A percentile compares a stretch with the other conserved stretches of the same genome.
These are phyloP conservation scores for Magnaporthales sp. DNA, from an alignment of 2,329 filamentous ascomycete species.

Conservation along the genomic window DNA sequence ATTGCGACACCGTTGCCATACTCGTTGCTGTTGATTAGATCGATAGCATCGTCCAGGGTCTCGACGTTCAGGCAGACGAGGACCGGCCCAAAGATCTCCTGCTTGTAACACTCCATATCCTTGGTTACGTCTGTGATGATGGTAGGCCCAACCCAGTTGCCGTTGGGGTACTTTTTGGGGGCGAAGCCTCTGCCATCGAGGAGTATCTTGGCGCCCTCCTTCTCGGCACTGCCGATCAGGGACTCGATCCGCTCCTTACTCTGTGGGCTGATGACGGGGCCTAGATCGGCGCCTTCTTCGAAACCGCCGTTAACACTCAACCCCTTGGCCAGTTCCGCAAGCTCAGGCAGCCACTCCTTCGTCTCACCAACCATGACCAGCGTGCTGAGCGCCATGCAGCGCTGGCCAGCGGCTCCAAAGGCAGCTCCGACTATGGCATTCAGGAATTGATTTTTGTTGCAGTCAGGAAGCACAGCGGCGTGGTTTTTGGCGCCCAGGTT, in stretches of 20 bases:
- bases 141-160: slow-evolving; percentile 78
- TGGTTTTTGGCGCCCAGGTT: slow-evolving; percentile 88
- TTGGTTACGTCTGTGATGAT: slow-evolving; percentile 75
- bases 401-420: slow-evolving; percentile 76
- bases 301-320: slow-evolving; percentile 75
- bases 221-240: slow-evolving; percentile 67
- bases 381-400: slow-evolving; percentile 80
- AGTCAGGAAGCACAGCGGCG: slow-evolving; percentile 73
- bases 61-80: slow-evolving; percentile 73
- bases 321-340: slow-evolving; percentile 65
- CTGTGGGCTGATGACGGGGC: slow-evolving; percentile 72
- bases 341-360: slow-evolving; percentile 71
- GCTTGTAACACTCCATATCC: slow-evolving; percentile 74
- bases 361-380: slow-evolving; percentile 79
- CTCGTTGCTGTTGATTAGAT: slow-evolving; percentile 76
- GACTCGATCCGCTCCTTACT: slow-evolving; percentile 71
- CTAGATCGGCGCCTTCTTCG: slow-evolving; percentile 69
- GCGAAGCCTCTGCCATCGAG: slow-evolving; percentile 70
- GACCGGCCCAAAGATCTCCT: slow-evolving; percentile 82
- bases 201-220: slow-evolving; percentile 74
- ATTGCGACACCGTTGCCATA: slow-evolving; percentile 83
- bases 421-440: slow-evolving; percentile 79
- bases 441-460: slow-evolving; percentile 83
- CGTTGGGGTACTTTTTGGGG: slow-evolving; percentile 71
- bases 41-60: slow-evolving; percentile 71